Evolutionary conservation across 2,329 filamentous ascomycete genomes (phyloP), one percentile per base, ranked within the genome.

Genomic region (Colletotrichum sp.): DNA sequence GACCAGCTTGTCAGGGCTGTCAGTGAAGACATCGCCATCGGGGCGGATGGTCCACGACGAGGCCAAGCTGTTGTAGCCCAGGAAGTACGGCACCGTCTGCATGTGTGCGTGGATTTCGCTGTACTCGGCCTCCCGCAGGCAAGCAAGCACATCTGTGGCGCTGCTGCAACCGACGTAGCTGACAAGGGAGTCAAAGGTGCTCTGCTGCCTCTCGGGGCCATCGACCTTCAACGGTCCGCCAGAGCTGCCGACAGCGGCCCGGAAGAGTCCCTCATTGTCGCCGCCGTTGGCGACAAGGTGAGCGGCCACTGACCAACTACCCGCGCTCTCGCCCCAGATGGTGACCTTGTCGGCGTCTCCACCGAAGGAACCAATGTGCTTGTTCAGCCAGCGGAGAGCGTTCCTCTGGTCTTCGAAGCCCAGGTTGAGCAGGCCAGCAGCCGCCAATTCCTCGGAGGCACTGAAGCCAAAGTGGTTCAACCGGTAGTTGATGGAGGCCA

Each of bases 401-500:
- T 51, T 51, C 6, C 43, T 51, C 43, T 51, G 43, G n/a, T 51
- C 43, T 24, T 51, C 43, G n/a, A 51, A 51, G n/a, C 43, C 43
- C n/a, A 51, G 43, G n/a, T 51, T 51, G 2, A 51, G 43, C n/a
- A 51, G 43, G 12, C 43, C 43, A 24, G 43, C 43, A 51, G 43
- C 43, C 11, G 43, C 43, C 11, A 51, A 13, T 0, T 51, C 43
- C n/a, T 51, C 43, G 21, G 43, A 51, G 43, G 43, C 43, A 8
- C 43, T 51, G 43, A 51, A 51, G 43, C 43, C 43, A 51, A 51
- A 51, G 12, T 51, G 43, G n/a, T 51, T 51, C 43, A 51, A 51
- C n/a, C 43, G 43, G 11, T 51, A 51, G 43, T 51, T 51, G 43
- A 51, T 51, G 2, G 43, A 93, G 79, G 0, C 77, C 15, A 80